Conservation (phyloP, 2,329 filamentous ascomycete species). For the Cercospora brassicicola region DNA sequence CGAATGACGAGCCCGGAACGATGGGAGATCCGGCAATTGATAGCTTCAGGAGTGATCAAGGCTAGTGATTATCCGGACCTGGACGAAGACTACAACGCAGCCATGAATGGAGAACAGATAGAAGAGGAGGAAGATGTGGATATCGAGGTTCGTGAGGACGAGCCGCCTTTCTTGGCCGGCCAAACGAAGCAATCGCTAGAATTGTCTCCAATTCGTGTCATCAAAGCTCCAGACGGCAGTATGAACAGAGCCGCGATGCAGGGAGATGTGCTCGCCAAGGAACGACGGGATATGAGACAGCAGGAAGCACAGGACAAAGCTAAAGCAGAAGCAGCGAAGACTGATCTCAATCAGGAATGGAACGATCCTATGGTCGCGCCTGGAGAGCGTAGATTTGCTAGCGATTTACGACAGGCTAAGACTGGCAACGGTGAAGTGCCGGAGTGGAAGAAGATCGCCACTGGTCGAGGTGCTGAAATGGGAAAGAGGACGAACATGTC, state of each 20-base stretch:
- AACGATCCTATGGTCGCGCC: slow-evolving; percentile 92
- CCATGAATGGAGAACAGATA: slow-evolving; percentile 80
- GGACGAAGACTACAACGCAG: slow-evolving; percentile 89
- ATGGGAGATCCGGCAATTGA: slow-evolving; percentile 96
- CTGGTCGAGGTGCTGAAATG: slow-evolving; percentile 70
- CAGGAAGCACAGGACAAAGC: slow-evolving; percentile 79
- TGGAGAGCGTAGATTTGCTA: slow-evolving; percentile 83
- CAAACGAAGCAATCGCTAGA: slow-evolving; percentile 97
- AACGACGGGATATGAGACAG: slow-evolving; percentile 82
- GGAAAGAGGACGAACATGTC: slow-evolving; percentile 86
- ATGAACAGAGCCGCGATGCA: slow-evolving; percentile 96
- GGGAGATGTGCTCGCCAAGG: slow-evolving; percentile 82
- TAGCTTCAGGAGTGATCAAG: slow-evolving; percentile 90
- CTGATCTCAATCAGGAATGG: slow-evolving; percentile 88
- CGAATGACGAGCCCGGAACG: slow-evolving; percentile 93
- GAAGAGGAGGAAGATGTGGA: slow-evolving; percentile 96
- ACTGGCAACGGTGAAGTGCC: slow-evolving; percentile 69
- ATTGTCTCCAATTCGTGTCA: slow-evolving; percentile 89
- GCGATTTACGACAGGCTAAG: slow-evolving; percentile 72
- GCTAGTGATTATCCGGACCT: slow-evolving; percentile 92
- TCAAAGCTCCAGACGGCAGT: slow-evolving; percentile 97
- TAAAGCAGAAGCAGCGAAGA: slow-evolving; percentile 71
- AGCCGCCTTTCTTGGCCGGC: slow-evolving; percentile 90
- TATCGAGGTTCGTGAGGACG: slow-evolving; percentile 93
- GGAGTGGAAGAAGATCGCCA: slow-evolving; percentile 82